These are phyloP conservation scores for Melanogaster broomeanus DNA, from an alignment of 768 basidiomycete genomes.

Conservation along the genomic window DNA sequence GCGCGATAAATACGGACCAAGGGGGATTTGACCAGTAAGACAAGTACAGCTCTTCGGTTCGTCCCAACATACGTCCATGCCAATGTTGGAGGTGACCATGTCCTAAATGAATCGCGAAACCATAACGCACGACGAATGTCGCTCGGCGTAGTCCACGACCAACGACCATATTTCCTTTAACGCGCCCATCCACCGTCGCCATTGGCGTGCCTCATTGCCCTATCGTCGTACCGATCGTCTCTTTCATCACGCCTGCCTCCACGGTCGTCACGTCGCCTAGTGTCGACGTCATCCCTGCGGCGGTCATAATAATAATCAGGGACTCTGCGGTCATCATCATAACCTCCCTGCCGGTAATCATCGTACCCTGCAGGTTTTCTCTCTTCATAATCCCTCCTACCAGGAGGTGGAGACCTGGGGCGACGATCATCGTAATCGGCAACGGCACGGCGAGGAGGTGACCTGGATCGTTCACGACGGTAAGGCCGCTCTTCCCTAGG, in stretches of 20 bases:
- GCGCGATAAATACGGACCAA: constrained; percentile 36
- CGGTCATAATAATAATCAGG: constrained; percentile 89
- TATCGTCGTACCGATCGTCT: constrained; percentile 79
- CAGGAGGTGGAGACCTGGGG: constrained; percentile 74
- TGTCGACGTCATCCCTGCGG: constrained; percentile 75
- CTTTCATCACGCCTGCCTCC: constrained; percentile 83
- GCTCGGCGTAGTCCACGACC: constrained; percentile 35
- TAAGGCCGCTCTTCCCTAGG: constrained; percentile 48
- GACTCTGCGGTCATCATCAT: constrained; percentile 77
- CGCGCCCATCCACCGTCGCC: constrained; percentile 79
- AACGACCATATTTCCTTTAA: constrained; percentile 48
- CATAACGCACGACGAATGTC: constrained; percentile 31
- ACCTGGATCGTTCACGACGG: constrained; percentile 83
- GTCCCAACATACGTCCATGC: constrained; percentile 39
- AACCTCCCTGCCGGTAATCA: constrained; percentile 81
- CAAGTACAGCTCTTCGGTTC: constrained; percentile 39
- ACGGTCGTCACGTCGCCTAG: constrained; percentile 58
- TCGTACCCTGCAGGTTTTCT: constrained; percentile 92
- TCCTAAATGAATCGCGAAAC: constrained; percentile 51
- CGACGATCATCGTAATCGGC: constrained; percentile 76
- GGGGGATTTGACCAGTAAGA: constrained; percentile 37
- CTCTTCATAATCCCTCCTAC: constrained; percentile 80
- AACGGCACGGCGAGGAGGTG: constrained; percentile 72
- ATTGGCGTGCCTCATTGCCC: constrained; percentile 70
- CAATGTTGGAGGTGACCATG: constrained; percentile 43